phyloP scores from a whole-genome alignment of 2,329 filamentous ascomycete genomes.

The Monilinia fructicola region DNA sequence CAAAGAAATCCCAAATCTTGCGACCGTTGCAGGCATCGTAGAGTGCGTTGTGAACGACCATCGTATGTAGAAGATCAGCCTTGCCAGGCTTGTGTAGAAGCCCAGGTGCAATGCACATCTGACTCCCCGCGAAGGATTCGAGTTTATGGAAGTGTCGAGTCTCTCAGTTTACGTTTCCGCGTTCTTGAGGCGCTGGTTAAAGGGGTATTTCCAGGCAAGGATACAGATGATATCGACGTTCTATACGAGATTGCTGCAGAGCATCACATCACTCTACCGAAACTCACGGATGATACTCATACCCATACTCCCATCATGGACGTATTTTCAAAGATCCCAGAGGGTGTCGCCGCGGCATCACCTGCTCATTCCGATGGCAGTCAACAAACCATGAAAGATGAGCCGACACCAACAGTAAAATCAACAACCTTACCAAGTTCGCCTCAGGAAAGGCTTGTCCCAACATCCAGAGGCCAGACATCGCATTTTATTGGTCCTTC shows the following conservation, averaged over 20 bases:
- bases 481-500: conserved; percentile 40
- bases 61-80: conserved; percentile 30
- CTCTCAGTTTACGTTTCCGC: conserved; percentile 46
- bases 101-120: conserved; percentile 45
- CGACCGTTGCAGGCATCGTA: conserved; percentile 43
- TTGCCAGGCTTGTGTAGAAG: conserved; percentile 45
- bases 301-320: conserved; percentile 31
- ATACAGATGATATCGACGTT: conserved; percentile 43
- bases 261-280: conserved; percentile 44
- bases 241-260: conserved; percentile 44
- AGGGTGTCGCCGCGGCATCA: conserved; percentile 25
- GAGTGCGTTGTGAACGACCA: conserved; percentile 42
- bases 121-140: conserved; percentile 47
- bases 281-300: conserved; percentile 34
- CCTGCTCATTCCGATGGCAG: conserved; percentile 25
- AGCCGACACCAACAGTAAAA: conserved; percentile 19
- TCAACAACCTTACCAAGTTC: conserved; percentile 24
- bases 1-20: conserved; percentile 42
- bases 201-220: conserved; percentile 45
- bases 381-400: conserved; percentile 12
- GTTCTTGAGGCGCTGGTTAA: conserved; percentile 46
- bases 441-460: conserved; percentile 35
- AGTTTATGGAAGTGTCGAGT: conserved; percentile 49
- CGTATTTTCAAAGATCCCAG: conserved; percentile 33
- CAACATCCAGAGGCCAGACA: conserved; percentile 33